These are phyloP conservation scores for Gillenia trifoliata DNA, from an alignment of 306 rosid genomes.

Conservation along the genomic window DNA sequence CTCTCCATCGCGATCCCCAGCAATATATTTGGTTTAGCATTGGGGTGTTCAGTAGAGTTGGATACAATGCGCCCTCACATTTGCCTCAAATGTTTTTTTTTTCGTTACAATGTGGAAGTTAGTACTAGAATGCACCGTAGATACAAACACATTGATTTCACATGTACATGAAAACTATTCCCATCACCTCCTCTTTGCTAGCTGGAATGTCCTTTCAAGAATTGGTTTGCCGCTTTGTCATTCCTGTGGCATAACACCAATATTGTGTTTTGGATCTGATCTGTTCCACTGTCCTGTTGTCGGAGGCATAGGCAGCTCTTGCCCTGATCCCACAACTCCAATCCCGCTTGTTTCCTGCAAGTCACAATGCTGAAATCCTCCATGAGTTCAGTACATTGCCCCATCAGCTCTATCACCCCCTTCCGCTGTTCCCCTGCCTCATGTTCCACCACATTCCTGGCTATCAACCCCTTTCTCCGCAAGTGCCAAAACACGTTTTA, in stretches of 20 bases:
- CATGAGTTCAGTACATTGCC: conserved; percentile 60
- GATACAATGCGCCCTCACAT: conserved; percentile 7
- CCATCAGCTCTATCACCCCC: conserved; percentile 75
- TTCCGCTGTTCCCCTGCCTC: conserved; percentile 70
- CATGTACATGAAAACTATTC: conserved; percentile 6
- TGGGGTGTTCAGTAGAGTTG: neutral
- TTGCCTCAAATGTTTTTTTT: neutral
- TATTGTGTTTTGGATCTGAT: conserved; percentile 84
- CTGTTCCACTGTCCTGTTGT: conserved; percentile 86
- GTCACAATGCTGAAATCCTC: conserved; percentile 79
- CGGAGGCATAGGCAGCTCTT: conserved; percentile 82
- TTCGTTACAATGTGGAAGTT: conserved; percentile 4
- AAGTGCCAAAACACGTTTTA: conserved; percentile 55
- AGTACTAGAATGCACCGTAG: conserved; percentile 5
- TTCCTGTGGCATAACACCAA: conserved; percentile 79
- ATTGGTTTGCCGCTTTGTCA: conserved; percentile 60
- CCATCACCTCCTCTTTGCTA: conserved; percentile 75
- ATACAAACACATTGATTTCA: conserved; percentile 7
- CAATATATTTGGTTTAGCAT: neutral
- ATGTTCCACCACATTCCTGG: conserved; percentile 61
- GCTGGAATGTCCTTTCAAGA: conserved; percentile 84
- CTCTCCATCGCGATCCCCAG: neutral
- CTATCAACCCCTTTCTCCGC: conserved; percentile 80
- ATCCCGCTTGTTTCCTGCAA: conserved; percentile 72
- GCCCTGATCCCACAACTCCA: conserved; percentile 52